These are phyloP conservation scores for Septoria petroselini DNA, from an alignment of 2,329 filamentous ascomycete genomes.

Conservation along the genomic window DNA sequence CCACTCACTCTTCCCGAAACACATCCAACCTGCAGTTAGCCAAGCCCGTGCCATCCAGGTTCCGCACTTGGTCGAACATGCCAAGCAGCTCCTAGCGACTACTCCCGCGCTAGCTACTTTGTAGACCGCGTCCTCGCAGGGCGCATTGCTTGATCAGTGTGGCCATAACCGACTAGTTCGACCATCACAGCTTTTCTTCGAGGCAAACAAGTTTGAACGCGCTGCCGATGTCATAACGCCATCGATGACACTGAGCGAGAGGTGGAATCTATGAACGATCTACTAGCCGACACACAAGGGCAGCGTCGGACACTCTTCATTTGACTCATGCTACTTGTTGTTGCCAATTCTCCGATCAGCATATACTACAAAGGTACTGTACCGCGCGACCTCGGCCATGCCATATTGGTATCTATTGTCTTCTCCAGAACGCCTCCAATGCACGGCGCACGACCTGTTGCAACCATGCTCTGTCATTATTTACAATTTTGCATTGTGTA, in stretches of 20 bases:
- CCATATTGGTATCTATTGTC: slow-evolving; percentile 13
- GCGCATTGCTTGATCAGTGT: neutral
- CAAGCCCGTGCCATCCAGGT: slow-evolving; percentile 8
- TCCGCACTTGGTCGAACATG: neutral
- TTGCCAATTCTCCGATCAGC: neutral
- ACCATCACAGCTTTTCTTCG: neutral
- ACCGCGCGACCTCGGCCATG: slow-evolving; percentile 6
- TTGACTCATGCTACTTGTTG: neutral
- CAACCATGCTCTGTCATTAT: neutral
- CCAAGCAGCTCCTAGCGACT: neutral
- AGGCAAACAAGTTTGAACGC: slow-evolving; percentile 1
- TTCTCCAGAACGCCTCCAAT: slow-evolving; percentile 11
- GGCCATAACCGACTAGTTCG: neutral
- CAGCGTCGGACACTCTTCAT: neutral
- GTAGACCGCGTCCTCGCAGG: neutral
- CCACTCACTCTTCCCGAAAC: slow-evolving; percentile 9
- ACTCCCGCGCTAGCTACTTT: slow-evolving; percentile 4
- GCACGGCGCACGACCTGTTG: neutral
- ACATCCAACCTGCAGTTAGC: slow-evolving; percentile 3
- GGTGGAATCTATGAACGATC: too few species aligned
- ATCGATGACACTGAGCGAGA: too few species aligned
- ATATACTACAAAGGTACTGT: too few species aligned
- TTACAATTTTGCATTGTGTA: neutral
- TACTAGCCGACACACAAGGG: neutral
- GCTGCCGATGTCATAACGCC: slow-evolving; percentile 4